Evolutionary conservation across 1,139 yeast genomes (phyloP).

Genomic region (Nakaseomyces delphensis): DNA sequence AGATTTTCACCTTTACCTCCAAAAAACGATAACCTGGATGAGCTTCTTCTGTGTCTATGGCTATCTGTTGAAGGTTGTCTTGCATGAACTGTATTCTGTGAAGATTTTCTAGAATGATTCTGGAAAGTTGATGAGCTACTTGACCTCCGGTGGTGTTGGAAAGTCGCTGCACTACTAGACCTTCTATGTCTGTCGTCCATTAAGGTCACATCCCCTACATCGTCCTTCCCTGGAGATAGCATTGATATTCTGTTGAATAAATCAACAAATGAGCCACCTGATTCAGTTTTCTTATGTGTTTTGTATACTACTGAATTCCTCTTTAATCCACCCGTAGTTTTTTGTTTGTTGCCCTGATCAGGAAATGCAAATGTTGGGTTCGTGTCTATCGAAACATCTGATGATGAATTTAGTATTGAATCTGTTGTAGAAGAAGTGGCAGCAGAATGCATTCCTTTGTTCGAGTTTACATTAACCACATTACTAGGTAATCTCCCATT

Average conservation of each 20-base stretch:
- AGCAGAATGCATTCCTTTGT: neutral
- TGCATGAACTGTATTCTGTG: slow-evolving; percentile 8
- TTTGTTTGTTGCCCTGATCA: neutral
- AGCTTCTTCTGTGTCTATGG: slow-evolving; percentile 25
- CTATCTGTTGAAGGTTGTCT: slow-evolving; percentile 9
- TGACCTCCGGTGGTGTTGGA: slow-evolving; percentile 2
- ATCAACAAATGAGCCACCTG: slow-evolving; percentile 31
- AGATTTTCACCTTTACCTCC: slow-evolving; percentile 10
- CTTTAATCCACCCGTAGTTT: slow-evolving; percentile 4
- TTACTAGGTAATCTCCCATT: neutral
- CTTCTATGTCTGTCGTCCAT: slow-evolving; percentile 5
- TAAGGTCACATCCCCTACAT: slow-evolving; percentile 3
- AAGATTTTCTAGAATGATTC: slow-evolving; percentile 11
- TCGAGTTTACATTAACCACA: neutral
- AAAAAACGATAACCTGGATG: slow-evolving; percentile 19
- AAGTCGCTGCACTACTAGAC: slow-evolving; percentile 1
- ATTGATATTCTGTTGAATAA: slow-evolving; percentile 28
- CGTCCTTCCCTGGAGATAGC: slow-evolving; percentile 18
- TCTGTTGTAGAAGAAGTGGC: neutral
- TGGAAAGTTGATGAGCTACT: slow-evolving; percentile 1
- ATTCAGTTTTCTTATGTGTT: slow-evolving; percentile 22
- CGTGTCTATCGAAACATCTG: neutral
- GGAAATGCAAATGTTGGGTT: slow-evolving; percentile 1
- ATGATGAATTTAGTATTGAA: neutral
- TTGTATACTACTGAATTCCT: slow-evolving; percentile 12